These are phyloP conservation scores for Plectranthus barbatus DNA, from an alignment of 257 asterid species.

Conservation along the genomic window DNA sequence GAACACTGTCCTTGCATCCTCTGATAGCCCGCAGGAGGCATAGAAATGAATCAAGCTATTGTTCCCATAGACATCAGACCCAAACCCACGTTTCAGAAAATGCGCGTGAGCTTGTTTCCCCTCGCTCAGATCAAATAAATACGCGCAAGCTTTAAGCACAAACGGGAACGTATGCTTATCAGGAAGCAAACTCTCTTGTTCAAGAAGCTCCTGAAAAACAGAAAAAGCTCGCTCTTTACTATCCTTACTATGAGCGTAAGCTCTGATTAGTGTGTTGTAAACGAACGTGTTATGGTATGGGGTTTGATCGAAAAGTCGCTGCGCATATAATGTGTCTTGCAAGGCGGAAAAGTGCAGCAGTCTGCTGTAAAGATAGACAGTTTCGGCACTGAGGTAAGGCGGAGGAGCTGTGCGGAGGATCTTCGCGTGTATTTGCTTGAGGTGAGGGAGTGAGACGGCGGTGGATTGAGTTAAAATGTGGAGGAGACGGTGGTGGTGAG, in stretches of 20 bases:
- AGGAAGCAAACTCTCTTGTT: slow-evolving; percentile 31
- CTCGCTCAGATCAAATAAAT: slow-evolving; percentile 46
- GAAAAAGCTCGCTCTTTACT: slow-evolving; percentile 35
- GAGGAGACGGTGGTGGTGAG: slow-evolving; percentile 23
- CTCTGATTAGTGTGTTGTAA: slow-evolving; percentile 61
- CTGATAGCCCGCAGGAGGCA: slow-evolving; percentile 51
- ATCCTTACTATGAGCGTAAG: slow-evolving; percentile 46
- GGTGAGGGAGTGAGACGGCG: slow-evolving; percentile 43
- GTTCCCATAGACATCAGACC: slow-evolving; percentile 50
- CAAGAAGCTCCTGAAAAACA: slow-evolving; percentile 34
- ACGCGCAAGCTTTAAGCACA: slow-evolving; percentile 65
- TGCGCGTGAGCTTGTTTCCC: slow-evolving; percentile 63
- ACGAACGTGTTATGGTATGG: slow-evolving; percentile 40
- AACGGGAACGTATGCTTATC: slow-evolving; percentile 75
- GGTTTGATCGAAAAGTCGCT: slow-evolving; percentile 32
- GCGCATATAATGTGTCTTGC: slow-evolving; percentile 41
- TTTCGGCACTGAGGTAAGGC: slow-evolving; percentile 22
- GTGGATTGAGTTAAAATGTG: slow-evolving; percentile 39
- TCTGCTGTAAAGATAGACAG: slow-evolving; percentile 37
- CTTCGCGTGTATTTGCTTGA: slow-evolving; percentile 65
- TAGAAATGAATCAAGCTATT: slow-evolving; percentile 81
- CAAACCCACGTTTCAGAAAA: slow-evolving; percentile 52
- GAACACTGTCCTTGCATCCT: slow-evolving; percentile 43
- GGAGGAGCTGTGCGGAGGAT: slow-evolving; percentile 39
- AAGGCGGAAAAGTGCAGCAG: slow-evolving; percentile 42